These are phyloP conservation scores for Thyridium curvatum DNA, from an alignment of 2,329 filamentous ascomycete genomes.

Conservation along the genomic window DNA sequence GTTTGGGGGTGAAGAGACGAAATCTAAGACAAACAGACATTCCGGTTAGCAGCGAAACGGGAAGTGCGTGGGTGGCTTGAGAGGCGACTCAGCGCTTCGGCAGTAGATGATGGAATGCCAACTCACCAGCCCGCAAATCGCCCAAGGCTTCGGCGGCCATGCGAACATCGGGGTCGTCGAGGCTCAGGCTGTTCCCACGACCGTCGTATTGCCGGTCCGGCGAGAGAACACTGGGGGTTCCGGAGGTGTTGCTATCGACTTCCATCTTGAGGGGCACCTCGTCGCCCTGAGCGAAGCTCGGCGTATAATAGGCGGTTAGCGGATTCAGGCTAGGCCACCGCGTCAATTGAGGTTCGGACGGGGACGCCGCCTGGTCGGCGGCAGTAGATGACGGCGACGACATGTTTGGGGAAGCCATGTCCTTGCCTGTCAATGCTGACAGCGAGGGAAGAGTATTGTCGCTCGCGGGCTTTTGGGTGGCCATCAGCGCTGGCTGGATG, in stretches of 20 bases:
- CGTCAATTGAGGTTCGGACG: background rate
- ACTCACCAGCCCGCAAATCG: slow-evolving; percentile 64
- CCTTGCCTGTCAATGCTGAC: slow-evolving; percentile 28
- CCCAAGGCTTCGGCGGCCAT: slow-evolving; percentile 71
- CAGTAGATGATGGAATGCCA: background rate
- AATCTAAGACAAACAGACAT: slow-evolving; percentile 38
- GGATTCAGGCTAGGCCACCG: slow-evolving; percentile 44
- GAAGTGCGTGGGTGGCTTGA: background rate
- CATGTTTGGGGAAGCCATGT: too few species aligned
- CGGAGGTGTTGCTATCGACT: slow-evolving; percentile 35
- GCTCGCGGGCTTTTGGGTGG: slow-evolving; percentile 15
- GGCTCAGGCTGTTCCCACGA: slow-evolving; percentile 43
- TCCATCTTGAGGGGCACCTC: slow-evolving; percentile 44
- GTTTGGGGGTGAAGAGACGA: slow-evolving; percentile 56
- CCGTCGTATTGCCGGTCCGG: slow-evolving; percentile 38
- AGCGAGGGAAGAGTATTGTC: slow-evolving; percentile 32
- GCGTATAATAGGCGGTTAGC: slow-evolving; percentile 39
- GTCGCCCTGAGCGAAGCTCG: slow-evolving; percentile 32
- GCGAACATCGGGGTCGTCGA: slow-evolving; percentile 62
- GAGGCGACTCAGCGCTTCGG: too few species aligned
- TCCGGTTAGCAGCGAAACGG: slow-evolving; percentile 1
- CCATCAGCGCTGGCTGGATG: slow-evolving; percentile 23
- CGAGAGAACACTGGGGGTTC: slow-evolving; percentile 32
- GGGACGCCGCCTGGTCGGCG: slow-evolving; percentile 15
- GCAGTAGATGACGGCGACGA: slow-evolving; percentile 13